phyloP scores from a whole-genome alignment of 441 rosid species.

The Hura crepitans region DNA sequence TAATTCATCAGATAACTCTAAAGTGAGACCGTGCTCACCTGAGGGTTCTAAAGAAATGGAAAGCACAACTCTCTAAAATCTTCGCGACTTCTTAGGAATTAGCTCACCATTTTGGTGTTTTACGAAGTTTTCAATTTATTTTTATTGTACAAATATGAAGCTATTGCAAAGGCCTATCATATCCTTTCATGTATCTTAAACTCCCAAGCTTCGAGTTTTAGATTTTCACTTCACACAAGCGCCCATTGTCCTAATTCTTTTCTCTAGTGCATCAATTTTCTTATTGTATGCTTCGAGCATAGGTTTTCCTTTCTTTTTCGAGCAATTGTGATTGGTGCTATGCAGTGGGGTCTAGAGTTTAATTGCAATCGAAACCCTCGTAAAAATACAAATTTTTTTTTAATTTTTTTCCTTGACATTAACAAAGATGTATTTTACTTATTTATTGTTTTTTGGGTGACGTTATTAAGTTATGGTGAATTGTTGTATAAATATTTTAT shows the following conservation, averaged over 20 bases:
- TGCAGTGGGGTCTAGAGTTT: too few species aligned
- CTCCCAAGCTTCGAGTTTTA: not conserved
- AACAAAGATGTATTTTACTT: too few species aligned
- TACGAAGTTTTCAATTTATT: conserved; percentile 11
- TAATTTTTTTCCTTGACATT: too few species aligned
- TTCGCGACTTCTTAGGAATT: conserved; percentile 8
- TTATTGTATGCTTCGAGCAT: too few species aligned
- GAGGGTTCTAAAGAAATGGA: conserved; percentile 6
- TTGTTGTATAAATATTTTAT: too few species aligned
- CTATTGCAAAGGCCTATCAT: not conserved
- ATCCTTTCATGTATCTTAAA: not conserved
- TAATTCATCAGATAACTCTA: conserved; percentile 19
- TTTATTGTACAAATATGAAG: conserved; percentile 30
- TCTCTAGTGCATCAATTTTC: not conserved
- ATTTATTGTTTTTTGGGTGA: too few species aligned
- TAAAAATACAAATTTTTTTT: too few species aligned
- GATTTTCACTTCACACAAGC: not conserved
- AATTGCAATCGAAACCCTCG: too few species aligned
- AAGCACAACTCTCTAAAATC: conserved; percentile 22
- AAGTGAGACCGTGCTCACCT: conserved; percentile 16
- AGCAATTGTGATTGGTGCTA: too few species aligned
- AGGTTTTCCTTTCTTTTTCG: too few species aligned
- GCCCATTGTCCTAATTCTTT: not conserved
- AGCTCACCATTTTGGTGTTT: conserved; percentile 21
- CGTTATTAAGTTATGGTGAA: too few species aligned